phyloP scores from a whole-genome alignment of 306 rosid genomes.

The Fragaria vesca region DNA sequence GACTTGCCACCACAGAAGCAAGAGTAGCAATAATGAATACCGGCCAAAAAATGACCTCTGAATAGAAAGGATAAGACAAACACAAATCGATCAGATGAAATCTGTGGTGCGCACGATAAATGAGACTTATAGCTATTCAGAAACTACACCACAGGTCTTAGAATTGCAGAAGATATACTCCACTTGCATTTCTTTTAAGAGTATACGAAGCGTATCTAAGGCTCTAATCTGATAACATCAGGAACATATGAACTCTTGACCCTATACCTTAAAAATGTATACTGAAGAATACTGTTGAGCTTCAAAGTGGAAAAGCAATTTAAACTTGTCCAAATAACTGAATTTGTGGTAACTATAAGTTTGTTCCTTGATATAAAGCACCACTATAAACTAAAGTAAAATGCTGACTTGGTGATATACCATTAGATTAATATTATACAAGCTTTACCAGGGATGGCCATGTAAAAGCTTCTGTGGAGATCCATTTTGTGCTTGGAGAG shows the following conservation, averaged over 20 bases:
- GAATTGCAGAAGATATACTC: not conserved
- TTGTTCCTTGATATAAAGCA: not conserved
- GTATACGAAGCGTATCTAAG: not conserved
- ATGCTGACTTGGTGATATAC: not conserved
- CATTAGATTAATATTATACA: not conserved
- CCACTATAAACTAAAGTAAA: not conserved
- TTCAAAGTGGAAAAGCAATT: not conserved
- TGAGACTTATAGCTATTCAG: not conserved
- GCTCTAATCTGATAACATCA: not conserved
- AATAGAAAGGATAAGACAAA: not conserved
- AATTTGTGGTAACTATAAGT: not conserved
- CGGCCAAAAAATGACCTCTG: constrained; percentile 32
- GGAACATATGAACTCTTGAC: not conserved
- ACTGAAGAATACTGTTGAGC: not conserved
- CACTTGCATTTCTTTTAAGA: not conserved
- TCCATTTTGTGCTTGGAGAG: constrained; percentile 27
- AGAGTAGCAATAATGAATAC: constrained; percentile 31
- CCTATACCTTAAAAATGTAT: not conserved
- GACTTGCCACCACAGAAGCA: constrained; percentile 39
- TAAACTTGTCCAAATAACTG: not conserved
- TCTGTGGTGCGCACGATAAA: not conserved
- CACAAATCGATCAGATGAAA: not conserved
- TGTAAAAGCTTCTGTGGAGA: constrained; percentile 25
- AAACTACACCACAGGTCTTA: not conserved
- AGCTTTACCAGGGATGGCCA: constrained; percentile 27